Evolutionary conservation across 1,139 yeast genomes (phyloP).

Genomic region (Sugiyamaella castrensis): DNA sequence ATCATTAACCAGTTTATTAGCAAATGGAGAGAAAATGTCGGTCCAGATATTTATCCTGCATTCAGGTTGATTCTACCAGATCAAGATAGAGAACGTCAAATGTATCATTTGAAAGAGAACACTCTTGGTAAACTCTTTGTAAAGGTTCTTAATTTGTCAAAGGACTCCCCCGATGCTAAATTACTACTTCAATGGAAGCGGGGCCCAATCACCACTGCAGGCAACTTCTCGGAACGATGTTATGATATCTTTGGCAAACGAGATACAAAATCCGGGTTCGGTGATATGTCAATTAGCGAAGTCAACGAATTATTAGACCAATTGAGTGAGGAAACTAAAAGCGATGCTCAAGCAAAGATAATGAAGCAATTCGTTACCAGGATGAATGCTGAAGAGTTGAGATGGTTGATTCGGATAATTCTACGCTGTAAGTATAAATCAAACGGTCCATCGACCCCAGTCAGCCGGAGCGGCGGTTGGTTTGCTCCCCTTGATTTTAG

Average conservation of each 20-base stretch:
- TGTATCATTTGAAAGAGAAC: conserved; percentile 48
- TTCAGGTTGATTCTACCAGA: conserved; percentile 60
- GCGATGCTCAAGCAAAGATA: conserved; percentile 37
- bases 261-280: conserved; percentile 38
- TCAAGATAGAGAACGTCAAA: conserved; percentile 24
- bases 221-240: conserved; percentile 44
- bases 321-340: conserved; percentile 36
- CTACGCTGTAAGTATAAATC: conserved; percentile 47
- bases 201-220: conserved; percentile 37
- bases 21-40: conserved; percentile 64
- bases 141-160: conserved; percentile 48
- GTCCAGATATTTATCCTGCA: conserved; percentile 67
- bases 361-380: conserved; percentile 52
- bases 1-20: conserved; percentile 49
- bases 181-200: conserved; percentile 48
- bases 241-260: conserved; percentile 40
- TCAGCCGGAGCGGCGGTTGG: background rate
- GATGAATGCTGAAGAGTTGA: conserved; percentile 61
- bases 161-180: conserved; percentile 49
- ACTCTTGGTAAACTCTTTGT: conserved; percentile 47
- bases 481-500: conserved; percentile 14
- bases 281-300: conserved; percentile 49
- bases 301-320: conserved; percentile 57
- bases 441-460: too few species aligned
- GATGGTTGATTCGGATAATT: conserved; percentile 67